Evolutionary conservation across 768 basidiomycete species (phyloP).

Genomic region (Collybia nuda): DNA sequence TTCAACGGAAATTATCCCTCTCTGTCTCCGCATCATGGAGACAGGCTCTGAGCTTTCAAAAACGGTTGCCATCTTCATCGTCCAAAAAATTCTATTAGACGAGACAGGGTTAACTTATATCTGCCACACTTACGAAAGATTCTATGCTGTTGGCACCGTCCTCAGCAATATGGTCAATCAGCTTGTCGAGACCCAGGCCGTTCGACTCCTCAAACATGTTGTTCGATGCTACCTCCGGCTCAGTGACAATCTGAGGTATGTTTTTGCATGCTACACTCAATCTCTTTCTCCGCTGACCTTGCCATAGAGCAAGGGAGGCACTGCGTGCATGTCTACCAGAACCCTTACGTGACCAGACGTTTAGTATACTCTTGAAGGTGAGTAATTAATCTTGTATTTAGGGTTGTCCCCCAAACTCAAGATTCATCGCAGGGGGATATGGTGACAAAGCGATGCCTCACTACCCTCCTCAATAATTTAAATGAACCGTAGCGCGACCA

Average conservation of each 20-base stretch:
- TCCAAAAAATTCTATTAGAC: constrained; percentile 96
- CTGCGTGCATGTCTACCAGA: constrained; percentile 94
- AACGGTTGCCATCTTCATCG: constrained; percentile 99
- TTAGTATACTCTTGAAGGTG: constrained; percentile 88
- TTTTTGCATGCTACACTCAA: constrained; percentile 8
- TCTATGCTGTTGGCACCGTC: constrained; percentile 98
- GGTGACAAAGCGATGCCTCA: constrained; percentile 95
- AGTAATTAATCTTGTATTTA: constrained; percentile 9
- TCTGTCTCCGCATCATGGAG: constrained; percentile 99
- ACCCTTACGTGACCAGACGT: constrained; percentile 91
- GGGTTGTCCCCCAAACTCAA: constrained; percentile 11
- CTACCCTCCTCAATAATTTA: constrained; percentile 86
- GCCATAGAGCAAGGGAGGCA: constrained; percentile 86
- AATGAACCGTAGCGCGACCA: constrained; percentile 55
- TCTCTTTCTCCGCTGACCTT: constrained; percentile 5
- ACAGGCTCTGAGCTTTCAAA: constrained; percentile 98
- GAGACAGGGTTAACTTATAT: constrained; percentile 98
- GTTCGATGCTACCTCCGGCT: constrained; percentile 95
- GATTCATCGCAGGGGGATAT: constrained; percentile 73
- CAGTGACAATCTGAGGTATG: constrained; percentile 92
- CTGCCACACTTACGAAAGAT: constrained; percentile 99
- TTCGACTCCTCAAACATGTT: constrained; percentile 94
- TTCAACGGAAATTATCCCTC: constrained; percentile 98
- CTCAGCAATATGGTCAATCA: constrained; percentile 99
- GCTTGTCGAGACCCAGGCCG: constrained; percentile 96